These are phyloP conservation scores for Pythium brachiatum DNA, from an alignment of 352 stramenopile genomes.

Conservation along the genomic window DNA sequence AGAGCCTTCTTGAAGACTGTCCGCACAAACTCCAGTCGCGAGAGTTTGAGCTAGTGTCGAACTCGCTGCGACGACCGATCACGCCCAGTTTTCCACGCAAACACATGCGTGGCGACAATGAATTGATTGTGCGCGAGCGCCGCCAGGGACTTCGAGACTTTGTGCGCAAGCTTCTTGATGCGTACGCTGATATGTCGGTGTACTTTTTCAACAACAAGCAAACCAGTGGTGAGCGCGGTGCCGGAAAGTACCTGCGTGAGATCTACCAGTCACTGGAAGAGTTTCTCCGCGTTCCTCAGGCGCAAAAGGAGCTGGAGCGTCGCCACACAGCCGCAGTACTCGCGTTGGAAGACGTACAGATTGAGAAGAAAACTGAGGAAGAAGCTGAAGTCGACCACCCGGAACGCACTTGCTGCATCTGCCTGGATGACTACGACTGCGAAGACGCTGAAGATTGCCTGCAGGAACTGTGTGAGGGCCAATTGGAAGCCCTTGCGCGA, in stretches of 20 bases:
- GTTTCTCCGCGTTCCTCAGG: conserved; percentile 19
- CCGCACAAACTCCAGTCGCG: conserved; percentile 20
- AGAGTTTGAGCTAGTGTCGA: conserved; percentile 29
- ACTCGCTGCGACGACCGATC: conserved; percentile 39
- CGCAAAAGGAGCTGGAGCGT: conserved; percentile 19
- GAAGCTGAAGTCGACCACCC: conserved; percentile 3
- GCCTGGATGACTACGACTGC: conserved; percentile 27
- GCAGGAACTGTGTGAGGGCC: conserved; percentile 9
- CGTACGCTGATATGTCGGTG: conserved; percentile 60
- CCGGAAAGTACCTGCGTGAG: conserved; percentile 22
- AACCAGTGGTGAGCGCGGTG: conserved; percentile 13
- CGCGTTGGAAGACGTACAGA: conserved; percentile 17
- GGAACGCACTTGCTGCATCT: conserved; percentile 28
- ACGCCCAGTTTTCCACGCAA: conserved; percentile 53
- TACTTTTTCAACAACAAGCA: conserved; percentile 34
- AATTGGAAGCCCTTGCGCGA: conserved; percentile 23
- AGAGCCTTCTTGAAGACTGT: conserved; percentile 25
- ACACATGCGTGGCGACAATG: conserved; percentile 61
- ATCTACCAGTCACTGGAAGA: conserved; percentile 30
- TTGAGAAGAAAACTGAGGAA: not conserved
- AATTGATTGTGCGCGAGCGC: conserved; percentile 47
- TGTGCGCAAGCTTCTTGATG: conserved; percentile 53
- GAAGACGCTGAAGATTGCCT: conserved; percentile 26
- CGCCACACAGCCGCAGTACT: conserved; percentile 16
- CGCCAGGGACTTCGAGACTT: conserved; percentile 46